Base-by-base conservation (phyloP, 2,329 filamentous ascomycete species). In the Dothistroma pini region DNA sequence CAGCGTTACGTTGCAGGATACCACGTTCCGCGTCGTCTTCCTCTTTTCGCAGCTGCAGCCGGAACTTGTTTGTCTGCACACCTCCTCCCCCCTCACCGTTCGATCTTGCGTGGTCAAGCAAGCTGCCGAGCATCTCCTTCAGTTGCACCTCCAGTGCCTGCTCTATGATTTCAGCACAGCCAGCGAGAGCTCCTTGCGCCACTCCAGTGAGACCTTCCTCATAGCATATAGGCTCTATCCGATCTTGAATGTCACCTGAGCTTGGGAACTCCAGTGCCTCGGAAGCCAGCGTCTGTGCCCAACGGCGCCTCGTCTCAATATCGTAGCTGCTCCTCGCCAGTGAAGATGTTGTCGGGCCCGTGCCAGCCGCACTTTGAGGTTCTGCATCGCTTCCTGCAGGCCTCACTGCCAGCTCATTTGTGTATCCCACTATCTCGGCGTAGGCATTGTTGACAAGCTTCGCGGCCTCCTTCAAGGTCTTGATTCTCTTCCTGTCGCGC, bases 51-150 rank as follows among this genome's bases (percentile, higher is more conserved):
- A 96, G 81, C 72, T 91, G 89, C 61, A 84, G 83, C 65, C 86
- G 86, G 75, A 93, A 97, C 61, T 86, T 87, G 67, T 88, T 84
- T 2, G 91, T 96, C 73, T 92, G 88, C 61, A 97, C 85, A 58
- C 66, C 63, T 14, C 63, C 64, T 49, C 76, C 77, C 0, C 83
- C 79, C 11, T 60, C 63, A 1, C 82, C 84, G 63, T 87, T 87
- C 31, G 76, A 77, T 54, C 81, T 76, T 2, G 83, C 81, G 34
- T 83, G 81, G 4, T 78, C 77, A 62, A 86, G 81, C 14, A 86
- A 77, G 35, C 77, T 76, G 6, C 80, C 79, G 2, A 88, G 75
- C 2, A 84, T 78, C 68, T 86, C 83, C 72, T 88, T 88, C 60
- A 88, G 78, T 69, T 82, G 87, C 0, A 82, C 85, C 68, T 88